These are phyloP conservation scores for Fragilariopsis cylindrus DNA, from an alignment of 108 stramenopile genomes.

Conservation along the genomic window DNA sequence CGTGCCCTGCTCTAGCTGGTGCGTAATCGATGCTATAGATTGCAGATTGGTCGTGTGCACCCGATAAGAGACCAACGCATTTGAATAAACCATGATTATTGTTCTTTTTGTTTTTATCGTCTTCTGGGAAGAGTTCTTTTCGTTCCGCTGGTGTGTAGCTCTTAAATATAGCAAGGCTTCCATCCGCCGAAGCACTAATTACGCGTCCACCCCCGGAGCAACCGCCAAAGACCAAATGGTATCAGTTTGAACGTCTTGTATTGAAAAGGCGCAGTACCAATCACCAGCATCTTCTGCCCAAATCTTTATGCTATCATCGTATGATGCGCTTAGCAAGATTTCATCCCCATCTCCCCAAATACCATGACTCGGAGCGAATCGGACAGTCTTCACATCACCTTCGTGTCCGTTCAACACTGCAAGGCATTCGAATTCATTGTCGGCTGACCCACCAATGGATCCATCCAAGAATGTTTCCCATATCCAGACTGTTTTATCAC, in stretches of 20 bases:
- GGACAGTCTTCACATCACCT: conserved; percentile 93
- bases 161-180: conserved; percentile 74
- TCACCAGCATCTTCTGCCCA: conserved; percentile 97
- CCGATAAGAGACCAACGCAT: conserved; percentile 68
- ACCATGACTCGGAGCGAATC: conserved; percentile 81
- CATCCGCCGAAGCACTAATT: conserved; percentile 78
- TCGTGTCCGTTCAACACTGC: conserved; percentile 95
- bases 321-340: conserved; percentile 80
- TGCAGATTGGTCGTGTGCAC: conserved; percentile 60
- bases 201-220: conserved; percentile 77
- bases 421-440: conserved; percentile 89
- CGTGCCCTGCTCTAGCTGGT: conserved; percentile 71
- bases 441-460: conserved; percentile 59
- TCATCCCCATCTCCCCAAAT: conserved; percentile 85
- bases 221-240: conserved; percentile 92
- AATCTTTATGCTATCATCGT: conserved; percentile 91
- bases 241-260: conserved; percentile 65
- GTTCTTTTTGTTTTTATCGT: conserved; percentile 11
- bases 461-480: conserved; percentile 91
- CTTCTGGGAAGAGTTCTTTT: conserved; percentile 28
- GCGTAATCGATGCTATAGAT: conserved; percentile 84
- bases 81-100: conserved; percentile 47
- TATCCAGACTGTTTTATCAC: conserved; percentile 99
- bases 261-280: conserved; percentile 89
- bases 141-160: conserved; percentile 60